These are phyloP conservation scores for Nannizziopsis arthrosporioides DNA, from an alignment of 2,329 filamentous ascomycete genomes.

Conservation along the genomic window DNA sequence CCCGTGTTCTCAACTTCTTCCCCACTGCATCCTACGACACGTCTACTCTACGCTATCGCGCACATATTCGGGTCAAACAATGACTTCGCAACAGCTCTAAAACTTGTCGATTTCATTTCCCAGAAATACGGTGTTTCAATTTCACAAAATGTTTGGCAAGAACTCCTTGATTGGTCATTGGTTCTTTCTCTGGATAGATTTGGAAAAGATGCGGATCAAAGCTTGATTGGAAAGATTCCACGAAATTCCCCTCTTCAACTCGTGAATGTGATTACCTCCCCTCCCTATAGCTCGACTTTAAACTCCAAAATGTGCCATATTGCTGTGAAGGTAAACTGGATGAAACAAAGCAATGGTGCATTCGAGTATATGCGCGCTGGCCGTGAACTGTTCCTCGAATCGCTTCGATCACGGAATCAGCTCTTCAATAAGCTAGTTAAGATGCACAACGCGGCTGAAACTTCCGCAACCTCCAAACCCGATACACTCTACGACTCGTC, in stretches of 20 bases:
- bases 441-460: neutral
- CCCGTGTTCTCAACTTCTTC: conserved; percentile 38
- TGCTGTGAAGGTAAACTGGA: conserved; percentile 23
- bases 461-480: neutral
- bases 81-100: conserved; percentile 47
- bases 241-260: conserved; percentile 40
- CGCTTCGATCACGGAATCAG: conserved; percentile 19
- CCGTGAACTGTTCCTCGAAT: conserved; percentile 23
- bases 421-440: conserved; percentile 4
- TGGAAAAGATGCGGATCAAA: conserved; percentile 22
- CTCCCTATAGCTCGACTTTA: conserved; percentile 47
- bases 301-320: conserved; percentile 44
- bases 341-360: conserved; percentile 18
- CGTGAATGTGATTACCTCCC: conserved; percentile 48
- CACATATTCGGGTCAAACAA: conserved; percentile 58
- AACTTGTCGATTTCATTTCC: conserved; percentile 53
- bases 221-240: conserved; percentile 27
- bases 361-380: conserved; percentile 21
- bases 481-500: neutral
- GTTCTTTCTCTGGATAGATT: conserved; percentile 40
- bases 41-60: conserved; percentile 54
- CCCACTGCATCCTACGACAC: conserved; percentile 46
- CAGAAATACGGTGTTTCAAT: conserved; percentile 48
- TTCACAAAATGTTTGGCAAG: conserved; percentile 48
- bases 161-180: conserved; percentile 57